Evolutionary conservation across 108 stramenopile genomes (phyloP).

Genomic region (Epipyxis sp.): DNA sequence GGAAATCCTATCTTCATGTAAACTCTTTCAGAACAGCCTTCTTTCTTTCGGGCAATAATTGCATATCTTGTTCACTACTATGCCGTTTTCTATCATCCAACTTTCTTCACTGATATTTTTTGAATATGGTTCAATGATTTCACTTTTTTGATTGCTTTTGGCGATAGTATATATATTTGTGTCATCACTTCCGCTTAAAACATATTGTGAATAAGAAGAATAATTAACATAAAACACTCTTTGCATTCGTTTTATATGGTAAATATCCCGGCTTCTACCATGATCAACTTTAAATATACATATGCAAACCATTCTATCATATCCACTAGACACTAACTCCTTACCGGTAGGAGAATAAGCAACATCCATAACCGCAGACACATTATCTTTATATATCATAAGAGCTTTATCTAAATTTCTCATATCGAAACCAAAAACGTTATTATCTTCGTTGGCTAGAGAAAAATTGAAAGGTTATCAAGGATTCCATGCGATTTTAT

Average conservation of each 20-base stretch:
- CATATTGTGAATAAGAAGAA: conserved; percentile 80
- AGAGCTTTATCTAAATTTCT: conserved; percentile 75
- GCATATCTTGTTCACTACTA: conserved; percentile 43
- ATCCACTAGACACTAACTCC: conserved; percentile 88
- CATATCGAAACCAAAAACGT: conserved; percentile 95
- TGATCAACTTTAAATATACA: conserved; percentile 77
- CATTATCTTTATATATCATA: conserved; percentile 93
- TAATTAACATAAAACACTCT: conserved; percentile 88
- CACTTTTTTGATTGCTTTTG: conserved; percentile 88
- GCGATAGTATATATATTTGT: conserved; percentile 85
- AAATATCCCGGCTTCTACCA: conserved; percentile 76
- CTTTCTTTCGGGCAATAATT: conserved; percentile 3
- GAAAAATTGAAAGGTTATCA: conserved; percentile 97
- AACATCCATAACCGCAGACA: conserved; percentile 86
- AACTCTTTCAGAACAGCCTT: conserved; percentile 7
- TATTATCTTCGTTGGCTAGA: conserved; percentile 87
- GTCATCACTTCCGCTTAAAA: conserved; percentile 93
- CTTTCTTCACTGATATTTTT: conserved; percentile 83
- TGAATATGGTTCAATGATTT: conserved; percentile 70
- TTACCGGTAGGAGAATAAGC: conserved; percentile 91
- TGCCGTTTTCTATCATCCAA: conserved; percentile 77
- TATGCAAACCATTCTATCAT: conserved; percentile 92
- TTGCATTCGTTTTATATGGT: conserved; percentile 98
- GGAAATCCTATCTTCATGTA: not conserved
- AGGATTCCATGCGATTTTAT: conserved; percentile 98